A percentile compares a stretch with the other conserved stretches of the same genome.
Conservation (phyloP, 2,329 filamentous ascomycete genomes). For the Aspergillus transmontanensis region DNA sequence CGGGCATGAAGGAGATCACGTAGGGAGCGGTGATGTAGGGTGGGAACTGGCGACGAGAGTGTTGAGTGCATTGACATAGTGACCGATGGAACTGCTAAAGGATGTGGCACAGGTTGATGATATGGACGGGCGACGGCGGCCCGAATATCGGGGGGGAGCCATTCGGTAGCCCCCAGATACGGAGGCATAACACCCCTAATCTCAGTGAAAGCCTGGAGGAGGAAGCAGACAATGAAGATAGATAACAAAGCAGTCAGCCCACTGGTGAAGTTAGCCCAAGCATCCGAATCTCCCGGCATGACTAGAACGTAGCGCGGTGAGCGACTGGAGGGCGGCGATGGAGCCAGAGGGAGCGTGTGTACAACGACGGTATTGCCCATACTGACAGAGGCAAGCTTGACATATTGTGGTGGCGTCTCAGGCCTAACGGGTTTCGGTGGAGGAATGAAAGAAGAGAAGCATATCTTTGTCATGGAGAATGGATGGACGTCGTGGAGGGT, state of each 20-base stretch:
- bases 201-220: conserved; percentile 65
- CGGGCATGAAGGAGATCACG: conserved; percentile 29
- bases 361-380: conserved; percentile 79
- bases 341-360: conserved; percentile 72
- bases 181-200: conserved; percentile 61
- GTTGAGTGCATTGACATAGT: neutral
- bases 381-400: conserved; percentile 80
- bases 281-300: conserved; percentile 57
- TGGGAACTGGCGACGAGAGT: neutral
- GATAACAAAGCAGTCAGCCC: conserved; percentile 63
- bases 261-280: conserved; percentile 56
- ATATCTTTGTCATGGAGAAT: conserved; percentile 60
- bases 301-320: conserved; percentile 71
- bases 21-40: neutral
- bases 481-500: conserved; percentile 59
- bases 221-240: conserved; percentile 62
- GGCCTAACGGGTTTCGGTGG: conserved; percentile 52
- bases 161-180: conserved; percentile 56
- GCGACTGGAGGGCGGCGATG: conserved; percentile 44
- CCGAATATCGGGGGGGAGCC: conserved; percentile 57
- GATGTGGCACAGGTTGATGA: conserved; percentile 29
- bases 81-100: conserved; percentile 20
- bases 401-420: conserved; percentile 56
- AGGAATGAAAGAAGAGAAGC: conserved; percentile 55
- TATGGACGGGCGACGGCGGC: conserved; percentile 45